Conservation (phyloP, 768 basidiomycete genomes). For the Kwoniella botswanensis region DNA sequence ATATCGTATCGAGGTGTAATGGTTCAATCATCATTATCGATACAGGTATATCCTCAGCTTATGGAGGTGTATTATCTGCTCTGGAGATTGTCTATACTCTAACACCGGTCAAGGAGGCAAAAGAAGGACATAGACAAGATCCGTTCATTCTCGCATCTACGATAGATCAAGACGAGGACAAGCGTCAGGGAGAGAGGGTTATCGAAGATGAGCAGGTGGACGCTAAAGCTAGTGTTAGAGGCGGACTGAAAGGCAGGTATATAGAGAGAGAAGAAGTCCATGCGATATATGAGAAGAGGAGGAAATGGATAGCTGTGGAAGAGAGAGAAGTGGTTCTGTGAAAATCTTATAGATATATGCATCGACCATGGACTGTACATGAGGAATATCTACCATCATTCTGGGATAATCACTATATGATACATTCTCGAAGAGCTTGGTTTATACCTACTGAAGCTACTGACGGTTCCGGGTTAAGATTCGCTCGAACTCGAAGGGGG, state of each 20-base stretch:
- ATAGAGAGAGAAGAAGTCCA: constrained; percentile 45
- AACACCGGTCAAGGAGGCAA: constrained; percentile 62
- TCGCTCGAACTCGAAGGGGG: too few relatives aligned
- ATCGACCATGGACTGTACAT: background rate
- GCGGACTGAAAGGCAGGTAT: constrained; percentile 29
- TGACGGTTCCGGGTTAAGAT: too few relatives aligned
- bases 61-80: constrained; percentile 89
- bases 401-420: background rate
- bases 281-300: constrained; percentile 43
- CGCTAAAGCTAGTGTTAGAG: background rate
- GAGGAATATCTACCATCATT: background rate
- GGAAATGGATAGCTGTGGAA: constrained; percentile 26
- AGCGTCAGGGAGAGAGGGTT: background rate
- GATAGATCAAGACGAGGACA: background rate
- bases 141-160: constrained; percentile 32
- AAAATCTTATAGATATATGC: background rate
- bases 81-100: constrained; percentile 84
- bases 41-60: constrained; percentile 94
- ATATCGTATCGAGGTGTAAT: constrained; percentile 81
- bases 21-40: constrained; percentile 97
- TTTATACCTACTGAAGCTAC: too few relatives aligned
- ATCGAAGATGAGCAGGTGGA: background rate
- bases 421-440: too few relatives aligned
- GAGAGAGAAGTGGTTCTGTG: constrained; percentile 16
- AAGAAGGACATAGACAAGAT: constrained; percentile 39